phyloP scores from a whole-genome alignment of 345 rosid genomes.

The Punica granatum region DNA sequence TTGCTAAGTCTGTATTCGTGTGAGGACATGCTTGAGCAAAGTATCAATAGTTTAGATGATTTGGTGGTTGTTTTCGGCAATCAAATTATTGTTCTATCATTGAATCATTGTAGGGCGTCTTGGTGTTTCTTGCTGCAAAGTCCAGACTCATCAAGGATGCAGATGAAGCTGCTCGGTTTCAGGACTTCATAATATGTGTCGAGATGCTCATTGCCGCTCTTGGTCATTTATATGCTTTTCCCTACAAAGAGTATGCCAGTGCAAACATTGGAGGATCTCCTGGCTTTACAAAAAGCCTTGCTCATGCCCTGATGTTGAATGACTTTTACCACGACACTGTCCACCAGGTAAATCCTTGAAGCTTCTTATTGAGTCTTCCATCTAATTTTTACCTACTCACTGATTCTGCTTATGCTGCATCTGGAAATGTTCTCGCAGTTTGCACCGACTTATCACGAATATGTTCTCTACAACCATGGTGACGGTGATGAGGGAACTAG shows the following conservation, averaged over 20 bases:
- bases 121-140: constrained; percentile 93
- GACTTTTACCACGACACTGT: constrained; percentile 98
- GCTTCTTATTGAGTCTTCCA: neutral
- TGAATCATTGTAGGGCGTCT: constrained; percentile 63
- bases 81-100: neutral
- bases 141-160: constrained; percentile 64
- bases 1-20: neutral
- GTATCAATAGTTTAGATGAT: neutral
- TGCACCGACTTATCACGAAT: constrained; percentile 96
- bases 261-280: constrained; percentile 78
- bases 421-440: constrained; percentile 46
- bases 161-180: constrained; percentile 87
- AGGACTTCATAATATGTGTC: constrained; percentile 83
- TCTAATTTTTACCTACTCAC: neutral
- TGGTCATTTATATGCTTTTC: constrained; percentile 91
- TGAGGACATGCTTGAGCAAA: neutral
- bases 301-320: constrained; percentile 83
- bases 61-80: neutral
- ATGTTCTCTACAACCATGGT: constrained; percentile 82
- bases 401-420: constrained; percentile 9
- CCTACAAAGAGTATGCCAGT: constrained; percentile 97
- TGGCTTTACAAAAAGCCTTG: constrained; percentile 72
- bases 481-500: constrained; percentile 87
- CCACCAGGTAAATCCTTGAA: constrained; percentile 66
- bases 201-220: constrained; percentile 97